phyloP scores from a whole-genome alignment of 78 protist species.

The Tieghemostelium lacteum region DNA sequence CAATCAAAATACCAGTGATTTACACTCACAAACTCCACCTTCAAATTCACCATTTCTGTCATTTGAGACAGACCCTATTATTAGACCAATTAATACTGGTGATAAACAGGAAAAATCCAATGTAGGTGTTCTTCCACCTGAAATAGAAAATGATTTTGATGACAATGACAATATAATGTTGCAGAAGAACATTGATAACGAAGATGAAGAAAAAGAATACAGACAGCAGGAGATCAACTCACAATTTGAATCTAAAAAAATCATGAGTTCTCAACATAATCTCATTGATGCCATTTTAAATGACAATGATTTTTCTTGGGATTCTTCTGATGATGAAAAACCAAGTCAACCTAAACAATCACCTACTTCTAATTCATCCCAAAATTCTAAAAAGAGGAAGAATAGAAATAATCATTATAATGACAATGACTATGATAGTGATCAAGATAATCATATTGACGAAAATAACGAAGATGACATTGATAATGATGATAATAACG shows the following conservation, averaged over 20 bases:
- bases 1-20: background rate
- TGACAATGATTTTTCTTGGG: background rate
- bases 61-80: background rate
- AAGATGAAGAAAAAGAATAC: conserved; percentile 8
- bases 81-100: background rate
- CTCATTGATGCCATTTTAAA: conserved; percentile 1
- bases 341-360: too few species aligned
- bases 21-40: conserved; percentile 25
- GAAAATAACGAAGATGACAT: background rate
- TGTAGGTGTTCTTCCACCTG: too few species aligned
- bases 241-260: conserved; percentile 67
- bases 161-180: background rate
- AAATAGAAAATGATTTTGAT: background rate
- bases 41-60: conserved; percentile 27
- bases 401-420: background rate
- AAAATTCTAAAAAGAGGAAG: too few species aligned
- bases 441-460: background rate
- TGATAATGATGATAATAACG: background rate
- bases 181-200: conserved; percentile 1
- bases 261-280: conserved; percentile 38
- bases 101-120: background rate
- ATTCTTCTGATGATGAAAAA: background rate
- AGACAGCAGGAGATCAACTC: conserved; percentile 13
- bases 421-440: background rate
- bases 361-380: too few species aligned